phyloP scores from a whole-genome alignment of 306 rosid species.

The Vigna mungo region DNA sequence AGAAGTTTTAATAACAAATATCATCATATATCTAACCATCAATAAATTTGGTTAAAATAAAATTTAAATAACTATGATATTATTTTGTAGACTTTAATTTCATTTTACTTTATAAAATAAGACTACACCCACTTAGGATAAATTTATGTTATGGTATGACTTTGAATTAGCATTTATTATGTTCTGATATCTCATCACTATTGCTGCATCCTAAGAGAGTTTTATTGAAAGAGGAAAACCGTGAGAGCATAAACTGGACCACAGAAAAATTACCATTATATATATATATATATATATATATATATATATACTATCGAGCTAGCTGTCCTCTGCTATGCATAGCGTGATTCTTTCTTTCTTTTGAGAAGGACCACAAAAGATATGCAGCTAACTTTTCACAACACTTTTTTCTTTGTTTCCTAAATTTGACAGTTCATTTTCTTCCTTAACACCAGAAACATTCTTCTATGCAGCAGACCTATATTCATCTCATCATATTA shows the following conservation, averaged over 20 bases:
- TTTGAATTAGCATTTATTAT: not conserved
- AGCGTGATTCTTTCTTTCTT: not conserved
- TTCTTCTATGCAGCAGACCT: not conserved
- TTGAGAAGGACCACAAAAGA: constrained; percentile 4
- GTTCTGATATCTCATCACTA: no score
- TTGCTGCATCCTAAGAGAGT: not conserved
- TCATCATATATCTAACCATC: no score
- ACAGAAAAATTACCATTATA: constrained; percentile 6
- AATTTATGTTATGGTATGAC: no score
- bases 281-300: not conserved
- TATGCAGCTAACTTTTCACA: not conserved
- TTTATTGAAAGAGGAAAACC: not conserved
- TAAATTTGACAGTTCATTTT: not conserved
- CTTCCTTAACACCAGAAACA: not conserved
- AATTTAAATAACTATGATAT: no score
- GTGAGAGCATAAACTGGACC: not conserved
- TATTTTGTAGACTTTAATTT: no score
- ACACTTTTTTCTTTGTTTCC: not conserved
- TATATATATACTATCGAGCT: not conserved
- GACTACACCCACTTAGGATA: no score
- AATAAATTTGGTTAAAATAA: no score
- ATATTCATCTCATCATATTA: not conserved
- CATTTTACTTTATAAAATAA: no score
- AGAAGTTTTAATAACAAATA: no score
- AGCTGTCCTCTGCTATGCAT: constrained; percentile 19